Evolutionary conservation across 805 yeast species (phyloP).

Genomic region (Yarrowia hollandica): DNA sequence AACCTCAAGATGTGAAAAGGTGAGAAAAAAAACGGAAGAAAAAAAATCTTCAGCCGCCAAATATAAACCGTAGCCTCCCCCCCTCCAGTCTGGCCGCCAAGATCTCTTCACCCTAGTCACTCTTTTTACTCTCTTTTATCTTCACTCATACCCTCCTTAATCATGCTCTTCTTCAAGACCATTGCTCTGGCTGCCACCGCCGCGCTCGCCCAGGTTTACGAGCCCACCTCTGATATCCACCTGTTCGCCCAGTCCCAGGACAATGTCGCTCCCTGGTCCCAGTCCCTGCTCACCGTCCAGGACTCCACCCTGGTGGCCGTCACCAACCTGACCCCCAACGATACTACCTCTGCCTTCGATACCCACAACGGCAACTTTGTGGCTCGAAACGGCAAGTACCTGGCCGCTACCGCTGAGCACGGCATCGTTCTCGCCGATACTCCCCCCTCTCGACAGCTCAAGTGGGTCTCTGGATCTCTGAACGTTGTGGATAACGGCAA

Average conservation of each 20-base stretch:
- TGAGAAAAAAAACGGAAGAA: too few species aligned
- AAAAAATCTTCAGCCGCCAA: too few species aligned
- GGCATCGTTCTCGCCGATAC: conserved; percentile 1
- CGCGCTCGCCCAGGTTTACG: conserved; percentile 23
- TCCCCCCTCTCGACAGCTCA: not conserved
- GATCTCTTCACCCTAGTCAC: conserved; percentile 19
- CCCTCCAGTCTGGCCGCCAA: not conserved
- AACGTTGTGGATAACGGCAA: conserved; percentile 20
- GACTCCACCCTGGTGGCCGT: conserved; percentile 19
- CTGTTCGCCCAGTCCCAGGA: conserved; percentile 22
- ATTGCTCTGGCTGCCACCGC: conserved; percentile 24
- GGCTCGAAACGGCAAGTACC: conserved; percentile 21
- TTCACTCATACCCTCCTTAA: conserved; percentile 13
- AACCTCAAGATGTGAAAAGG: too few species aligned
- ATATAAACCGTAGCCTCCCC: not conserved
- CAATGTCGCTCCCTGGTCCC: conserved; percentile 22
- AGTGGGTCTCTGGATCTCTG: conserved; percentile 20
- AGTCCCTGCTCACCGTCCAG: conserved; percentile 22
- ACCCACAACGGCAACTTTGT: conserved; percentile 6
- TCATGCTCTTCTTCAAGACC: conserved; percentile 18
- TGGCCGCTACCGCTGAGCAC: conserved; percentile 1
- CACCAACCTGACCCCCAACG: conserved; percentile 22
- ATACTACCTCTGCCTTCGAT: conserved; percentile 25
- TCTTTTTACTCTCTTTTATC: not conserved
- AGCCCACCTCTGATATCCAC: conserved; percentile 26